phyloP scores from a whole-genome alignment of 192 early-diverging fungal species.

The Backusella liffmaniae region DNA sequence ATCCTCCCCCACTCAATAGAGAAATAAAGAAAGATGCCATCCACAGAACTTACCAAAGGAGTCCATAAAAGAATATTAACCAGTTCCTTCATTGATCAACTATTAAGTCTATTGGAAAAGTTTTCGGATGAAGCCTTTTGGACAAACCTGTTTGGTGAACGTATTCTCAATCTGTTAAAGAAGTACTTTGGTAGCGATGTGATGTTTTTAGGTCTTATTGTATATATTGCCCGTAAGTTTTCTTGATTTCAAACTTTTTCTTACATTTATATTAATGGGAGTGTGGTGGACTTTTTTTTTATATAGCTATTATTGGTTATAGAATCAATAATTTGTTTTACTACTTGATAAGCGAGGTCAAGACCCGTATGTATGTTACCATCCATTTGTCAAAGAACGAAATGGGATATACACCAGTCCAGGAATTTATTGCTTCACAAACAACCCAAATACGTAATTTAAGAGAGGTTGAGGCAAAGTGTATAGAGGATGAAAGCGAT shows the following conservation, averaged over 20 bases:
- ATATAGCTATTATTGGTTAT: conserved; percentile 3
- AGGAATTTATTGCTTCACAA: conserved; percentile 5
- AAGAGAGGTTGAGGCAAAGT: conserved; percentile 8
- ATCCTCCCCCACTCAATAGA: neutral
- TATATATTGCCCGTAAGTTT: conserved; percentile 27
- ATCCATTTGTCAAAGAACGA: conserved; percentile 13
- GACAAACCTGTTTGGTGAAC: conserved; percentile 15
- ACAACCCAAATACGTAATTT: neutral
- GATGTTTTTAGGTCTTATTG: conserved; percentile 18
- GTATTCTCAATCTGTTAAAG: conserved; percentile 3
- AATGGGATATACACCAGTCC: conserved; percentile 9
- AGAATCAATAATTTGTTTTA: neutral
- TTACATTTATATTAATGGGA: neutral
- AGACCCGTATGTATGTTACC: conserved; percentile 16
- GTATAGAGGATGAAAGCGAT: neutral
- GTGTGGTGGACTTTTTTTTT: neutral
- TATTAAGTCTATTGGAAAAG: conserved; percentile 2
- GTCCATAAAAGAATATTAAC: neutral
- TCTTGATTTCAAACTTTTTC: neutral
- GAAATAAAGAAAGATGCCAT: neutral
- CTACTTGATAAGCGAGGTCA: neutral
- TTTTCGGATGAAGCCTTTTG: conserved; percentile 21
- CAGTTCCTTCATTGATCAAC: neutral
- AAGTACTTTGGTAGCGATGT: conserved; percentile 25
- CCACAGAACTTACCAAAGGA: conserved; percentile 2